Conservation (phyloP, 2,329 filamentous ascomycete species). For the Fusarium sp. region DNA sequence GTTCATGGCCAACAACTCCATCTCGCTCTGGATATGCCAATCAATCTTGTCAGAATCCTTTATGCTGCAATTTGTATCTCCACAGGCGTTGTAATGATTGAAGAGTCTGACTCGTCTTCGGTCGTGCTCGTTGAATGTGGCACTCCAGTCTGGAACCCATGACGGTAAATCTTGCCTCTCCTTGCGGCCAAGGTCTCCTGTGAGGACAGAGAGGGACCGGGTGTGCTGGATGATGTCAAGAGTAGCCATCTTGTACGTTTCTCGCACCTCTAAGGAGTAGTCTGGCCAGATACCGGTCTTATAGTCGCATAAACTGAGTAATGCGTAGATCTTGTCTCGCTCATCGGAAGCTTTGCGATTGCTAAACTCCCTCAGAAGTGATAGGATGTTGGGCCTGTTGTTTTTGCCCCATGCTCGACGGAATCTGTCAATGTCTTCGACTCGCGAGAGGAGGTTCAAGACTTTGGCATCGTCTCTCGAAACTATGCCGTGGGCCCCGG, state of each 20-base stretch:
- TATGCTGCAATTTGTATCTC: not conserved
- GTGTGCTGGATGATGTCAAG: not conserved
- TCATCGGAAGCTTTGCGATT: not conserved
- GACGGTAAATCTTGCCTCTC: not conserved
- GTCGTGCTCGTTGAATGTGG: not conserved
- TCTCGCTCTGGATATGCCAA: not conserved
- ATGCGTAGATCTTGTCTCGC: not conserved
- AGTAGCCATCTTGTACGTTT: not conserved
- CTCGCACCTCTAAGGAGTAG: not conserved
- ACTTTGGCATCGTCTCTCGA: not conserved
- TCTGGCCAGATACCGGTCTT: not conserved
- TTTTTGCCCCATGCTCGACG: not conserved
- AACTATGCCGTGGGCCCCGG: not conserved
- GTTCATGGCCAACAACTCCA: not conserved
- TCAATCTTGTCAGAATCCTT: not conserved
- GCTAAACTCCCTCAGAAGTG: not conserved
- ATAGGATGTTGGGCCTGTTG: not conserved
- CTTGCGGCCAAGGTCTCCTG: not conserved
- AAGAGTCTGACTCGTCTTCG: not conserved
- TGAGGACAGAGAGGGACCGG: not conserved
- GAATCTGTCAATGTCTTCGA: not conserved
- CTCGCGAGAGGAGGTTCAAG: not conserved
- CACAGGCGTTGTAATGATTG: not conserved
- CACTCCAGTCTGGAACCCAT: not conserved
- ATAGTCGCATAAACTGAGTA: not conserved